Evolutionary conservation across 495 filamentous ascomycete genomes (phyloP).

Genomic region (Aspergillus leporis): DNA sequence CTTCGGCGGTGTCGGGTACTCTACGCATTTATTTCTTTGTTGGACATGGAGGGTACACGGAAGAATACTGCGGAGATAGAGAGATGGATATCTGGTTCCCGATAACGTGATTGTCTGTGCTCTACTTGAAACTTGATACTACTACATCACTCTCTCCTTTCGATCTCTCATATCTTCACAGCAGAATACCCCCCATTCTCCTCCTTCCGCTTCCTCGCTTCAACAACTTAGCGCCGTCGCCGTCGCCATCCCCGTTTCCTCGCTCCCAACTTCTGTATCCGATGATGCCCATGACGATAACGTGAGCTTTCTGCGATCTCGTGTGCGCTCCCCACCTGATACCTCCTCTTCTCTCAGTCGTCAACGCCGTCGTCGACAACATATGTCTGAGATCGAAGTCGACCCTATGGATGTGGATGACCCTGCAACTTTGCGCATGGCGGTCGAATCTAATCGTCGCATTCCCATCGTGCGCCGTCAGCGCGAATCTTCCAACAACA

Average conservation of each 20-base stretch:
- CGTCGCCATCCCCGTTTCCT: conserved; percentile 44
- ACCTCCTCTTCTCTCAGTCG: conserved; percentile 37
- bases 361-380: conserved; percentile 38
- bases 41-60: not conserved
- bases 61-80: not conserved
- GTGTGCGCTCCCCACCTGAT: conserved; percentile 34
- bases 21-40: not conserved
- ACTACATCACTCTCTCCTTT: not conserved
- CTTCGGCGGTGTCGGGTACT: not conserved
- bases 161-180: not conserved
- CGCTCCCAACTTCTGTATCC: conserved; percentile 44
- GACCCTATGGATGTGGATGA: conserved; percentile 49
- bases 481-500: conserved; percentile 26
- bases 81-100: not conserved
- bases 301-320: conserved; percentile 57
- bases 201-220: conserved; percentile 31
- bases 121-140: not conserved
- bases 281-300: conserved; percentile 61
- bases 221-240: conserved; percentile 30
- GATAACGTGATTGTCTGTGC: conserved; percentile 1
- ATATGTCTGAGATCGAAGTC: conserved; percentile 30
- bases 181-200: conserved; percentile 19
- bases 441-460: conserved; percentile 44
- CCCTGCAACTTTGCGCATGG: conserved; percentile 29
- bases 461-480: conserved; percentile 42